Evolutionary conservation across 805 yeast species (phyloP), one percentile per base, ranked within the genome.

Genomic region (Vanderwaltozyma verrucispora): DNA sequence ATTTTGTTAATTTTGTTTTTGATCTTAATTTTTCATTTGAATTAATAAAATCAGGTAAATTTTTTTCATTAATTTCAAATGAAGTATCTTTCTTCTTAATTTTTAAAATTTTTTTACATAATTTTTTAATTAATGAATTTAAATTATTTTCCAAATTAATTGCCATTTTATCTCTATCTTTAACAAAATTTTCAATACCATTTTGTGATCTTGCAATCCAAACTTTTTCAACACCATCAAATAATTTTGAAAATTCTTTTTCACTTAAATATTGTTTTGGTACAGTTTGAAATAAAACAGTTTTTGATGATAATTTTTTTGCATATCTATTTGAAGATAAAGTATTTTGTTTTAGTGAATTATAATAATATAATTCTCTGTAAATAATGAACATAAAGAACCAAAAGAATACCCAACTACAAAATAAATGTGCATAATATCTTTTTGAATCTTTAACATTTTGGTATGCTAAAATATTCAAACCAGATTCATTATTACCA

Each of bases 371-470:
- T 48, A 87, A 64, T 60, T 89, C 98, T 42, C 96, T 69, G 63
- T 85, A 88, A 36, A 89, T 67, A 34, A 84, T 68, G 54, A 75
- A 88, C 39, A 86, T 50, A 32, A 83, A 69, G 21, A 67, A 54
- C 30, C 88, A 82, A 54, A 79, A 87, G 59, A 72, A 88, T 25
- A 79, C 47, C 89, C 94, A 83, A 2, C 88, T 75, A 31, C 85
- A 54, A 40, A 89, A 69, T 0, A 78, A 92, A 56, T 88, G 96
- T 9, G 95, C 95, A 52, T 77, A 89, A 65, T 81, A 87, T 38
- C 94, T 71, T 16, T 69, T 62, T 2, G 57, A 55, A 40, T 73
- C 48, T 28, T 67, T 66, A 39, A 87, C 79, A 55, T 89, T 88
- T 26, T 94, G 74, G 47, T 82, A 84, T 3, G 94, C 73, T 43